phyloP scores from a whole-genome alignment of 2,329 filamentous ascomycete species.

The Calonectria pteridis region DNA sequence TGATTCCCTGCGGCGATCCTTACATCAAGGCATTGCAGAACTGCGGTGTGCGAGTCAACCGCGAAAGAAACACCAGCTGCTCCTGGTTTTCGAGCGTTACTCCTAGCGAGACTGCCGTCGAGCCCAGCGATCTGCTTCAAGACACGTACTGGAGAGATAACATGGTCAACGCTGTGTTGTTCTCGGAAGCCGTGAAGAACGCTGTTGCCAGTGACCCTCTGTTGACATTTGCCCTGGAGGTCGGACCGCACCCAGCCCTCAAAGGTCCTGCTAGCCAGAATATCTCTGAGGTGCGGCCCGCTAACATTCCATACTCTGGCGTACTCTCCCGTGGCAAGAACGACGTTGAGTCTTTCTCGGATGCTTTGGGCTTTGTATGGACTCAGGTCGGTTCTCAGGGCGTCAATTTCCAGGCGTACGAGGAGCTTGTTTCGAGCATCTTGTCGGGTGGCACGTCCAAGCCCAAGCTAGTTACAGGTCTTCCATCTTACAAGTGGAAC shows the following conservation, averaged over 20 bases:
- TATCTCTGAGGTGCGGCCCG: conserved; percentile 1
- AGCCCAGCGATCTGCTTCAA: background rate
- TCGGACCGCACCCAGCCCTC: conserved; percentile 62
- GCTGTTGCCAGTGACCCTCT: conserved; percentile 9
- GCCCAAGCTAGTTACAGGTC: conserved; percentile 40
- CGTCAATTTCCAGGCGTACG: background rate
- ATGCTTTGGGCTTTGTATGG: conserved; percentile 36
- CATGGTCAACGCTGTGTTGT: conserved; percentile 40
- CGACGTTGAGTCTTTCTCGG: conserved; percentile 30
- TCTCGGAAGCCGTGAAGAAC: conserved; percentile 32
- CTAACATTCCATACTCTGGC: conserved; percentile 21
- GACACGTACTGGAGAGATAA: conserved; percentile 43
- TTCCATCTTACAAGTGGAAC: conserved; percentile 54
- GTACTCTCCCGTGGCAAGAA: conserved; percentile 32
- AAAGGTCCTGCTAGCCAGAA: conserved; percentile 61
- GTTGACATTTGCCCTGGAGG: conserved; percentile 47
- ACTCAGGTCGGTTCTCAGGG: background rate
- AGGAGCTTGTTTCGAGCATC: background rate
- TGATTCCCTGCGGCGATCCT: conserved; percentile 45
- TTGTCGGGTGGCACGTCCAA: background rate
- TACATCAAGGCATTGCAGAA: conserved; percentile 27
- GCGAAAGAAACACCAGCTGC: background rate
- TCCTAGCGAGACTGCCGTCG: conserved; percentile 45
- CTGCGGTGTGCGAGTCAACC: background rate
- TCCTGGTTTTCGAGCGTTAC: conserved; percentile 36